phyloP scores from a whole-genome alignment of 2,329 filamentous ascomycete genomes.

The Epichloe sp. region DNA sequence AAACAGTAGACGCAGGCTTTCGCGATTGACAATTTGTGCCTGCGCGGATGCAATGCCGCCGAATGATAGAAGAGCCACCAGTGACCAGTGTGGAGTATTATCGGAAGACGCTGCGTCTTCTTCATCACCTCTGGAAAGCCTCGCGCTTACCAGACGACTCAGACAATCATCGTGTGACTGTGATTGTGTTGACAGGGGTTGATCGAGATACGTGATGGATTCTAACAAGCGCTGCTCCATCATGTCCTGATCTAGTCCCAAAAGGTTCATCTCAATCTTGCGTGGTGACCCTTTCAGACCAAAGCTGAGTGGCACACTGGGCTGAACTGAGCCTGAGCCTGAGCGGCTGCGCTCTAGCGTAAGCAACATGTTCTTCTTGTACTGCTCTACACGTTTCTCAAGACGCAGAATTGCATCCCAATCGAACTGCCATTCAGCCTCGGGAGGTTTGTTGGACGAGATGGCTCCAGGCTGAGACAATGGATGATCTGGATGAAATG shows the following conservation, averaged over 20 bases:
- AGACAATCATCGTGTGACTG: slow-evolving; percentile 22
- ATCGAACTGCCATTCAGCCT: slow-evolving; percentile 54
- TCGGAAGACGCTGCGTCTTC: slow-evolving; percentile 11
- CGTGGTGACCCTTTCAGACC: slow-evolving; percentile 5
- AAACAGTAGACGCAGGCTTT: slow-evolving; percentile 65
- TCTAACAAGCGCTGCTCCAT: slow-evolving; percentile 35
- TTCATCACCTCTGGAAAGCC: slow-evolving; percentile 19
- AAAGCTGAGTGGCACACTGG: background rate
- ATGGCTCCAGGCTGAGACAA: slow-evolving; percentile 42
- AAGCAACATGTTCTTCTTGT: slow-evolving; percentile 16
- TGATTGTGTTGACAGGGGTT: slow-evolving; percentile 13
- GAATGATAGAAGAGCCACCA: slow-evolving; percentile 60
- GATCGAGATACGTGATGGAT: slow-evolving; percentile 35
- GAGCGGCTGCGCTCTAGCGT: slow-evolving; percentile 11
- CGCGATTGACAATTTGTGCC: slow-evolving; percentile 61
- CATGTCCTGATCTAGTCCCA: slow-evolving; percentile 32
- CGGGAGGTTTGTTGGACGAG: slow-evolving; percentile 35
- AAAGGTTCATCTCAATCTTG: slow-evolving; percentile 26
- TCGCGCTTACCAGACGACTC: slow-evolving; percentile 25
- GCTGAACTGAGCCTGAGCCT: background rate
- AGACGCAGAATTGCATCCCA: slow-evolving; percentile 56
- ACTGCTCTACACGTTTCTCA: slow-evolving; percentile 42
- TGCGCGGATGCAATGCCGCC: slow-evolving; percentile 62
- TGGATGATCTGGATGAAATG: slow-evolving; percentile 58
- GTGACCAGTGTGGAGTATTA: slow-evolving; percentile 41